Evolutionary conservation across 441 rosid species (phyloP).

Genomic region (Kokia cookei): DNA sequence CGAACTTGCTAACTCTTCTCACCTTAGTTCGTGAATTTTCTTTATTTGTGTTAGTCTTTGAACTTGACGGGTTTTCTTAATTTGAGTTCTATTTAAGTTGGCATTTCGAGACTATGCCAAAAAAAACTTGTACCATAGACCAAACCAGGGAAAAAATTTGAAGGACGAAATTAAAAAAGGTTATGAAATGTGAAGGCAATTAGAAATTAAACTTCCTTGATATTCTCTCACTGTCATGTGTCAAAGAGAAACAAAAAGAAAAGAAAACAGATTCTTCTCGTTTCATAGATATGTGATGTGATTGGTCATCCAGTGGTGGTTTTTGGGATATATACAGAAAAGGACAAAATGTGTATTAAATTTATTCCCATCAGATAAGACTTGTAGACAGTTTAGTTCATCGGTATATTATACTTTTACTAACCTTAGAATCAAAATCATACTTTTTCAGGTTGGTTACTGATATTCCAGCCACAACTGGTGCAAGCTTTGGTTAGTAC

Average conservation of each 20-base stretch:
- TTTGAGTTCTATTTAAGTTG: no score
- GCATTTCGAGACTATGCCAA: no score
- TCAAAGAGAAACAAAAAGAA: conserved; percentile 54
- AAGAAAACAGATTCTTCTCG: background rate
- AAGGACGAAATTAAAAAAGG: no score
- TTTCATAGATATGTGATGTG: background rate
- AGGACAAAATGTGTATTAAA: background rate
- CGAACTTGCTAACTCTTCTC: no score
- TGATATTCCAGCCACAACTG: conserved; percentile 58
- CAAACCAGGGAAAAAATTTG: no score
- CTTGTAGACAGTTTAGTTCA: background rate
- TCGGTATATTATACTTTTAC: background rate
- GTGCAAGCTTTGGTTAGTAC: conserved; percentile 33
- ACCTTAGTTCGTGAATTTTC: no score
- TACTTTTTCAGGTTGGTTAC: conserved; percentile 44
- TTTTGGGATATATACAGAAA: background rate
- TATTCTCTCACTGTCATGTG: background rate
- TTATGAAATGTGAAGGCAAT: no score
- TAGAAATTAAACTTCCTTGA: no score
- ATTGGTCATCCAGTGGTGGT: background rate
- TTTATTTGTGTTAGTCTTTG: accelerated
- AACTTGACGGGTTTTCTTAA: accelerated
- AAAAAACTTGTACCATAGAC: no score
- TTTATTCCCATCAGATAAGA: background rate
- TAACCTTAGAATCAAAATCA: background rate